A percentile compares a stretch with the other conserved stretches of the same genome.
phyloP scores from a whole-genome alignment of 1,284 basidiomycete genomes.

The Fomes fomentarius region DNA sequence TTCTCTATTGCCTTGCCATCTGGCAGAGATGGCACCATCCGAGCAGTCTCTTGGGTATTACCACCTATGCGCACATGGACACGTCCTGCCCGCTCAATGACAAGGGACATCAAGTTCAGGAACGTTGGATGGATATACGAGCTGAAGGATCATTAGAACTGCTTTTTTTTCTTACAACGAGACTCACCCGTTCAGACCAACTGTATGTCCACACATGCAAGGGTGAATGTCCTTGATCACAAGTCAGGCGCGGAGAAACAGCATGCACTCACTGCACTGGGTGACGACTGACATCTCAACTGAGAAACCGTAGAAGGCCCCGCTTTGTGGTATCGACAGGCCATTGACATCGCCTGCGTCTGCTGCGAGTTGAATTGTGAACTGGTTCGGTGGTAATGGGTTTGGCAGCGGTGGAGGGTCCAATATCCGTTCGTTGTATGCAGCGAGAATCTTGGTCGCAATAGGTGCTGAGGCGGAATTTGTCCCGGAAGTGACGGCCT shows the following conservation, averaged over 20 bases:
- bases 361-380: slow-evolving; percentile 29
- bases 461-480: no score
- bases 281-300: slow-evolving; percentile 74
- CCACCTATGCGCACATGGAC: slow-evolving; percentile 70
- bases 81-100: slow-evolving; percentile 57
- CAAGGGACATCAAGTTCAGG: slow-evolving; percentile 71
- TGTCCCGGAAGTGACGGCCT: no score
- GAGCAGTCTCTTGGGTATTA: slow-evolving; percentile 38
- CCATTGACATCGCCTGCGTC: slow-evolving; percentile 33
- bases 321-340: slow-evolving; percentile 56
- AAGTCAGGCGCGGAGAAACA: no score
- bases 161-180: background rate
- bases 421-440: slow-evolving; percentile 25
- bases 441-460: no score
- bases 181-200: slow-evolving; percentile 55
- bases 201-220: slow-evolving; percentile 31
- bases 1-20: slow-evolving; percentile 49
- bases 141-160: slow-evolving; percentile 28
- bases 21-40: background rate
- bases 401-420: slow-evolving; percentile 25
- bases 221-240: no score
- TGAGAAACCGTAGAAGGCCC: slow-evolving; percentile 71
- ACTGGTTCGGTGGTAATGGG: slow-evolving; percentile 20
- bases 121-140: slow-evolving; percentile 61
- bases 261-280: slow-evolving; percentile 56